phyloP scores from a whole-genome alignment of 495 filamentous ascomycete genomes.

The Podospora comata region DNA sequence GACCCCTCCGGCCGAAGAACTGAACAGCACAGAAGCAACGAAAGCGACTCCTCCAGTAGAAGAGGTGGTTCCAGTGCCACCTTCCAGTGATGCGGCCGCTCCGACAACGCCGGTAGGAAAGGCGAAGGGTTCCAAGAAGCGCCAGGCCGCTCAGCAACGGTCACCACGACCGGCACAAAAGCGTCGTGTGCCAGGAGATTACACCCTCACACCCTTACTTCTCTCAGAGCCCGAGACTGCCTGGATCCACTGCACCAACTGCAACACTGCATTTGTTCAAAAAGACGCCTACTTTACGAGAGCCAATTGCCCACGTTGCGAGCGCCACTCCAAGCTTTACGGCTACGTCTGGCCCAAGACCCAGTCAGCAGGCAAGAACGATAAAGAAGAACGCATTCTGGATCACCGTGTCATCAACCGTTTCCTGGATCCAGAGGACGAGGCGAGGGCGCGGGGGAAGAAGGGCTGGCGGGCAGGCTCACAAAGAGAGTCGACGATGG shows the following conservation, averaged over 20 bases:
- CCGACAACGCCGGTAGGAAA: background rate
- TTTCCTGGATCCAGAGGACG: constrained; percentile 64
- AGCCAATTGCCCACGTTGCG: constrained; percentile 83
- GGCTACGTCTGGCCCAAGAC: constrained; percentile 96
- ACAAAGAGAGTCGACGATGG: constrained; percentile 11
- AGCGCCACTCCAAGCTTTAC: constrained; percentile 92
- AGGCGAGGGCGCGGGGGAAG: constrained; percentile 52
- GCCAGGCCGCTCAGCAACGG: background rate
- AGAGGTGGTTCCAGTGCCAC: background rate
- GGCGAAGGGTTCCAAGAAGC: constrained; percentile 6
- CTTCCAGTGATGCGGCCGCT: background rate
- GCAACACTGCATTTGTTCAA: constrained; percentile 78
- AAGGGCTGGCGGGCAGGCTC: constrained; percentile 32
- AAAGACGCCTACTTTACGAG: constrained; percentile 80
- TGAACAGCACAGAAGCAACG: background rate
- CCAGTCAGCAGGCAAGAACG: constrained; percentile 64
- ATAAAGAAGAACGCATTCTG: constrained; percentile 72
- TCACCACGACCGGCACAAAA: constrained; percentile 25
- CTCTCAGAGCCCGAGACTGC: constrained; percentile 70
- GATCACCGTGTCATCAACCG: constrained; percentile 71
- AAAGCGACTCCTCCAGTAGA: background rate
- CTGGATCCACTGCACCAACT: constrained; percentile 85
- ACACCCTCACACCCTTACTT: constrained; percentile 67
- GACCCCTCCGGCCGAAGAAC: background rate
- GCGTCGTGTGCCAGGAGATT: constrained; percentile 65